Base-by-base conservation (phyloP, 371 early-diverging fungal species). In the Circinella minor region DNA sequence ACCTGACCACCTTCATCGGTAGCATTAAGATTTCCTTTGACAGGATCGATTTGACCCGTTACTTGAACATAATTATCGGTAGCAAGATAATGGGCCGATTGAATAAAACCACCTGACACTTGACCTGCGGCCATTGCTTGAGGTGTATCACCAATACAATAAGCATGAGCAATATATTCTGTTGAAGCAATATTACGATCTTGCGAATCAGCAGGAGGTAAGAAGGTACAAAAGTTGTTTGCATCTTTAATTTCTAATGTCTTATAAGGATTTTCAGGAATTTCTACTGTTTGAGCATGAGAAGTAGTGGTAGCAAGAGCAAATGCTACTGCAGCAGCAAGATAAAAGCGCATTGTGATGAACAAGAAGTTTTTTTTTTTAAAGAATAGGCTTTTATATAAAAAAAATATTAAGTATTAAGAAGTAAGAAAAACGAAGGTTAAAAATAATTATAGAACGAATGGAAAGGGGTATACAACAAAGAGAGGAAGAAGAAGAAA, bases 1-100 rank as follows among this genome's bases (percentile, higher is more conserved):
- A 54, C 63, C 49, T 69, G 62, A 76, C 88, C 88, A 47, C 89
- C 89, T 10, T 83, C 81, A 61, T 87, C 89, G 15, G 76, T 77
- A 39, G 72, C 70, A 67, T 69, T 63, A 36, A 87, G 65, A 43
- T 79, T 78, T 34, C 76, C 86, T 61, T 83, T 84, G 34, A 75
- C 65, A 49, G 86, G 78, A 63, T 89, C 78, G 51, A 89, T 89
- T 61, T 81, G 81, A 43, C 4, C 57, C 6, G 57, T 57, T 14
- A 88, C 71, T 74, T 89, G 89, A 55, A 86, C 85, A 65, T 80
- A 89, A 11, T 61, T 66, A 55, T 74, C 72, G 3, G 81, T 82
- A 9, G 76, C 74, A 37, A 79, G 75, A 60, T 69, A 81, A 71
- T 86, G 84, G 27, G 85, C 87, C 13, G 86, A 84, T 62, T 73